Evolutionary conservation across 345 rosid species (phyloP).

Genomic region (Brassica nigra): DNA sequence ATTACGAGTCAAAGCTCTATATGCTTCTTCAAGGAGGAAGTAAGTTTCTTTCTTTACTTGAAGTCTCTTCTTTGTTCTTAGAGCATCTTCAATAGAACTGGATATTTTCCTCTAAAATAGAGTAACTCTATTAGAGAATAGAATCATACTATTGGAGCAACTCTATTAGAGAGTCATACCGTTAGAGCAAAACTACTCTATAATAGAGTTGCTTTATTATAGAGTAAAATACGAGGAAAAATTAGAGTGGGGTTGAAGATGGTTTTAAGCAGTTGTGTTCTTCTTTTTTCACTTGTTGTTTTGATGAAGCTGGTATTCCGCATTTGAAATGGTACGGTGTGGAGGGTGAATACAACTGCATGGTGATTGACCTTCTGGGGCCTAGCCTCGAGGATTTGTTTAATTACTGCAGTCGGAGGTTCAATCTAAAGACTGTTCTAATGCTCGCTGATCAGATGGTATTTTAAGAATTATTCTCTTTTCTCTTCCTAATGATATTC

Average conservation of each 20-base stretch:
- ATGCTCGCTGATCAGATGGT: constrained; percentile 97
- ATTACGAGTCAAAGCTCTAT: constrained; percentile 83
- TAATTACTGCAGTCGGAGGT: constrained; percentile 83
- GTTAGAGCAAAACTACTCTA: too few relatives aligned
- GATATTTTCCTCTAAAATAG: too few relatives aligned
- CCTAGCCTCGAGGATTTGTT: constrained; percentile 92
- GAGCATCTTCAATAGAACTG: too few relatives aligned
- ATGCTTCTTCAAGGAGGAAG: constrained; percentile 96
- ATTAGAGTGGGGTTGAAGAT: too few relatives aligned
- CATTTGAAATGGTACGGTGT: constrained; percentile 93
- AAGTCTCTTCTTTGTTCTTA: too few relatives aligned
- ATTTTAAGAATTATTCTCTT: background rate
- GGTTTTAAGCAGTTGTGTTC: background rate
- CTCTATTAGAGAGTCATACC: too few relatives aligned
- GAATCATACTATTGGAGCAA: too few relatives aligned
- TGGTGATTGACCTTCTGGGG: constrained; percentile 94
- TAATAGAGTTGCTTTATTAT: too few relatives aligned
- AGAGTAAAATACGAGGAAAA: too few relatives aligned
- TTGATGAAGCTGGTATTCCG: constrained; percentile 76
- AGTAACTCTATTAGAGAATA: too few relatives aligned
- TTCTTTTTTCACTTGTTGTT: background rate
- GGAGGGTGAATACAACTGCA: constrained; percentile 75
- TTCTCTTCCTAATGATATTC: background rate
- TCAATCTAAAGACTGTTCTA: constrained; percentile 79
- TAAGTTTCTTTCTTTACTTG: constrained; percentile 39